Percentiles rank a stretch among this genome's conserved stretches.
Evolutionary conservation across 257 asterid species (phyloP).

Genomic region (Fraxinus americana): DNA sequence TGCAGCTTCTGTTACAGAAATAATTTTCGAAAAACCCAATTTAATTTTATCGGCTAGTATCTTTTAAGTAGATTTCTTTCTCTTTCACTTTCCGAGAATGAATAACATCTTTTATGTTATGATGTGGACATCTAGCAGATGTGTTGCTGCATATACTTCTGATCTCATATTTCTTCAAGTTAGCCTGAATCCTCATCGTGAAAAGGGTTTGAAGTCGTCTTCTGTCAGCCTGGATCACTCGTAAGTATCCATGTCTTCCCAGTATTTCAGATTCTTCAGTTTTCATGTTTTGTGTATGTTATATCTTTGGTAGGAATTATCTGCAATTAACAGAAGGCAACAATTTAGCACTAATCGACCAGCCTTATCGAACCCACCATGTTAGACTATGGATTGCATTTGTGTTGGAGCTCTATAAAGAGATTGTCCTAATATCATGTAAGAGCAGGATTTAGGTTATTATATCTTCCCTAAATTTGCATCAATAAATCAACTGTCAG

Average conservation of each 20-base stretch:
- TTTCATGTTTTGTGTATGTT: constrained; percentile 8
- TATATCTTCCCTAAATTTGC: not conserved
- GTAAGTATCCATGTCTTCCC: constrained; percentile 50
- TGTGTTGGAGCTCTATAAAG: no score
- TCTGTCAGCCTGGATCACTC: constrained; percentile 86
- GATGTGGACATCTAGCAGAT: constrained; percentile 50
- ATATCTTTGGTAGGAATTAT: constrained; percentile 6
- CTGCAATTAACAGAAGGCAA: not conserved
- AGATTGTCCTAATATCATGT: no score
- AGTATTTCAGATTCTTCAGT: not conserved
- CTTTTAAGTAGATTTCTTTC: not conserved
- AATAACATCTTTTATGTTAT: constrained; percentile 14
- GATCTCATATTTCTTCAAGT: constrained; percentile 75
- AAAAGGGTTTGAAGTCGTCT: constrained; percentile 59
- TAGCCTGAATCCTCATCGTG: constrained; percentile 89
- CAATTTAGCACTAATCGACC: not conserved
- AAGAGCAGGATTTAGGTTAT: no score
- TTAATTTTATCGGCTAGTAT: constrained; percentile 13
- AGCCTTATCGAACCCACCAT: not conserved
- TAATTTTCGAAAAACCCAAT: not conserved
- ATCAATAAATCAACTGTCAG: not conserved
- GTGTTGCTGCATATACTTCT: constrained; percentile 88
- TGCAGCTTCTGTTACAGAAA: not conserved
- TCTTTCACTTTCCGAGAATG: constrained; percentile 1
- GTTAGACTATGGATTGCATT: not conserved